Base-by-base conservation (phyloP, 2,329 filamentous ascomycete genomes). In the Plenodomus biglobosus region DNA sequence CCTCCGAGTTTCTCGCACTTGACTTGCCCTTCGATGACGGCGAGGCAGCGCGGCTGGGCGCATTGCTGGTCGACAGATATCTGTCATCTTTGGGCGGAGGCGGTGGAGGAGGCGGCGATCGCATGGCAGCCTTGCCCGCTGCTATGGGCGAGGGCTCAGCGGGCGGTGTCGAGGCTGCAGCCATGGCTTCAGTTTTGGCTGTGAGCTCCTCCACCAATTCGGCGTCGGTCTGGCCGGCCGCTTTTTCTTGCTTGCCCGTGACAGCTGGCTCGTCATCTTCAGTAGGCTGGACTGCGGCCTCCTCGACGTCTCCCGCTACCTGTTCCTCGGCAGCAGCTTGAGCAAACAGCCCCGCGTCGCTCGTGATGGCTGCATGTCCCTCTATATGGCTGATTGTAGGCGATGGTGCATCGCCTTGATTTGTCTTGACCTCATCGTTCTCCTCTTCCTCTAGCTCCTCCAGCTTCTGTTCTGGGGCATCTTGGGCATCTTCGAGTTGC, bases 61-160 rank as follows among this genome's bases (percentile, higher is more conserved):
- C 73, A 52, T 59, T 61, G 54, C 61, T 63, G 0, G 64, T 60
- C 4, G 52, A 75, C 17, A 79, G 69, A 63, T 82, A 84, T 30
- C 72, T 68, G 40, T 78, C 73, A 58, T 82, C 78, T 59, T 79
- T 79, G 2, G 75, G 73, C 2, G 78, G 76, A 3, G 73, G 78
- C 3, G 77, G 73, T 39, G 78, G 78, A 22, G 78, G 76, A 2
- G 68, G 67, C 0, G 68, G 67, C 32, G 70, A 71, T 22, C 56
- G 61, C 3, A 70, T 45, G 16, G 66, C 51, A 0, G 55, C 61
- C 39, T 72, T 69, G 27, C 59, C 66, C 16, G 62, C 61, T 18
- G 61, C 53, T 24, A 61, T 64, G 17, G 59, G 48, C 17, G 49
- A 45, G 15, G 52, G 53, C 21, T 60, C 60, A 11, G 47, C 47